Conservation (phyloP, 139 green algal species). For the Mychonastes homosphaera region DNA sequence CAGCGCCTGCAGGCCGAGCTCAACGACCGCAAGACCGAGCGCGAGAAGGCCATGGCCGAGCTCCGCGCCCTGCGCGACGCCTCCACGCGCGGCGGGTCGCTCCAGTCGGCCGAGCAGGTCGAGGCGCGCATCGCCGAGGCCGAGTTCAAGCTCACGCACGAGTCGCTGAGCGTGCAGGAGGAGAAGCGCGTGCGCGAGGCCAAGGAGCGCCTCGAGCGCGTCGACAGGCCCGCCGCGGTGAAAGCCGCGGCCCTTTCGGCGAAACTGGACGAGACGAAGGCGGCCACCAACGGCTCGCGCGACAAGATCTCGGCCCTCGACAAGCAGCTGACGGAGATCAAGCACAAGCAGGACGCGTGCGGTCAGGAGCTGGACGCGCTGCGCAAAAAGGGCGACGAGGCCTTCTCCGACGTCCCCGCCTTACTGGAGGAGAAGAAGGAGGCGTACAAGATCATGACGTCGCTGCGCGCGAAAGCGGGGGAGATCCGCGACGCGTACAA, state of each 20-base stretch:
- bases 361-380: conserved; percentile 21
- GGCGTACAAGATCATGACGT: conserved; percentile 11
- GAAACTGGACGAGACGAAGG: conserved; percentile 29
- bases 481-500: conserved; percentile 30
- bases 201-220: conserved; percentile 20
- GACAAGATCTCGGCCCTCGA: conserved; percentile 15
- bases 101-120: background rate
- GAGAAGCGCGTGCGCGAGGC: conserved; percentile 29
- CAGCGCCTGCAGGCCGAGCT: conserved; percentile 15
- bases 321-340: conserved; percentile 14
- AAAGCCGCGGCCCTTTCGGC: conserved; percentile 8
- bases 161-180: conserved; percentile 19
- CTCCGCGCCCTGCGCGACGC: conserved; percentile 16
- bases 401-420: conserved; percentile 20
- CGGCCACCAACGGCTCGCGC: conserved; percentile 16
- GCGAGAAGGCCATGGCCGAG: conserved; percentile 18
- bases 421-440: conserved; percentile 28
- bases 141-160: conserved; percentile 40
- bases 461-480: conserved; percentile 25
- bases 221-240: conserved; percentile 22
- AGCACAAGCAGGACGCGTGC: conserved; percentile 18
- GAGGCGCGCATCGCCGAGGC: conserved; percentile 12
- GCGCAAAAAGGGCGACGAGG: conserved; percentile 14
- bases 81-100: conserved; percentile 1
- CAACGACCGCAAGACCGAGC: conserved; percentile 20